phyloP scores from a whole-genome alignment of 1,284 basidiomycete species.

The Sparassis latifolia region DNA sequence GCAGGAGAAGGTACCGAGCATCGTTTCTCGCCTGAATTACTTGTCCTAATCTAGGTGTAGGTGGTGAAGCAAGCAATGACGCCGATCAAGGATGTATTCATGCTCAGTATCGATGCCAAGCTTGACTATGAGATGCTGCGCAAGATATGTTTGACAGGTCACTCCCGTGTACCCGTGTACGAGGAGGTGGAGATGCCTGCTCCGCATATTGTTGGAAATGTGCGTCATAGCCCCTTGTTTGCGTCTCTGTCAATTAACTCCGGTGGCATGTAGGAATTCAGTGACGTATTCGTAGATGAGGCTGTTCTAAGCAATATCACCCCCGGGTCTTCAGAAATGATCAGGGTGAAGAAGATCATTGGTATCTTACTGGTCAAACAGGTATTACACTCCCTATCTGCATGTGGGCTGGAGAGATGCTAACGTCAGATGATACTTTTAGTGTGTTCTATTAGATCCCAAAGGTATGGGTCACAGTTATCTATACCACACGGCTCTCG shows the following conservation, averaged over 20 bases:
- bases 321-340: constrained; percentile 16
- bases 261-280: too few species aligned
- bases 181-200: constrained; percentile 63
- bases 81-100: constrained; percentile 72
- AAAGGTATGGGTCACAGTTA: constrained; percentile 43
- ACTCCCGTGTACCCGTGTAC: constrained; percentile 73
- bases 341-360: constrained; percentile 69
- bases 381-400: constrained; percentile 9
- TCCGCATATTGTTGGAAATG: constrained; percentile 17
- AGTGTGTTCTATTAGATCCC: constrained; percentile 83
- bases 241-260: background rate
- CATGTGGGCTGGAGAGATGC: background rate
- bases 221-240: constrained; percentile 8
- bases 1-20: constrained; percentile 45
- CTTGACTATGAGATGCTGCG: constrained; percentile 76
- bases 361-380: constrained; percentile 82
- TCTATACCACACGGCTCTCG: background rate
- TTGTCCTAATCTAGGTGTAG: constrained; percentile 2
- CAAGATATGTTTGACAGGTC: constrained; percentile 71
- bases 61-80: constrained; percentile 63
- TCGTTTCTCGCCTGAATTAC: constrained; percentile 27
- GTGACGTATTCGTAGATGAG: background rate
- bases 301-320: constrained; percentile 17
- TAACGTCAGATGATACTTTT: background rate
- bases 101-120: constrained; percentile 76